Evolutionary conservation across 805 yeast species (phyloP).

Genomic region (Myxozyma neotropica): DNA sequence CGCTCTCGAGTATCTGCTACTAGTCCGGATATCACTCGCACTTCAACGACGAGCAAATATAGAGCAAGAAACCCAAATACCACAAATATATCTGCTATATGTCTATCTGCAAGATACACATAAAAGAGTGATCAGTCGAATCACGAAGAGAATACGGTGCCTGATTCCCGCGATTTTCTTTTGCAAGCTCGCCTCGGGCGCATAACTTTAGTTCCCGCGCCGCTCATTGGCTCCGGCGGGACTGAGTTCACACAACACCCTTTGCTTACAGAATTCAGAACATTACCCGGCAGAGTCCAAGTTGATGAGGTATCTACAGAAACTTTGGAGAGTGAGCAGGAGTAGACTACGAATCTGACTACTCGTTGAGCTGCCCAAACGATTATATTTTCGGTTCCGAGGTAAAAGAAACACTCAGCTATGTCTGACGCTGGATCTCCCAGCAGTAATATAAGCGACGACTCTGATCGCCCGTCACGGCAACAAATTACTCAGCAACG

Average conservation of each 20-base stretch:
- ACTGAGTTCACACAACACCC: background rate
- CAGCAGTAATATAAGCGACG: background rate
- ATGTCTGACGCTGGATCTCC: conserved; percentile 10
- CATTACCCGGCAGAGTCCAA: background rate
- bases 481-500: background rate
- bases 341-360: too few species aligned
- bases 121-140: too few species aligned
- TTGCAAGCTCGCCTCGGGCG: background rate
- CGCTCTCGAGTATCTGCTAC: too few species aligned
- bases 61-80: too few species aligned
- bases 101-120: too few species aligned
- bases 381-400: background rate
- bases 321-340: background rate
- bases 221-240: conserved; percentile 13
- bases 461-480: conserved; percentile 7
- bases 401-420: background rate
- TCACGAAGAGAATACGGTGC: too few species aligned
- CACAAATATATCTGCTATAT: too few species aligned
- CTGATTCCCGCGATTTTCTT: background rate
- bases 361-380: background rate
- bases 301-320: background rate
- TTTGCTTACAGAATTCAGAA: background rate
- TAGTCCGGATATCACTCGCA: too few species aligned
- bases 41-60: too few species aligned
- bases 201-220: conserved; percentile 11